Evolutionary conservation across 345 rosid genomes (phyloP).

Genomic region (Firmiana major): DNA sequence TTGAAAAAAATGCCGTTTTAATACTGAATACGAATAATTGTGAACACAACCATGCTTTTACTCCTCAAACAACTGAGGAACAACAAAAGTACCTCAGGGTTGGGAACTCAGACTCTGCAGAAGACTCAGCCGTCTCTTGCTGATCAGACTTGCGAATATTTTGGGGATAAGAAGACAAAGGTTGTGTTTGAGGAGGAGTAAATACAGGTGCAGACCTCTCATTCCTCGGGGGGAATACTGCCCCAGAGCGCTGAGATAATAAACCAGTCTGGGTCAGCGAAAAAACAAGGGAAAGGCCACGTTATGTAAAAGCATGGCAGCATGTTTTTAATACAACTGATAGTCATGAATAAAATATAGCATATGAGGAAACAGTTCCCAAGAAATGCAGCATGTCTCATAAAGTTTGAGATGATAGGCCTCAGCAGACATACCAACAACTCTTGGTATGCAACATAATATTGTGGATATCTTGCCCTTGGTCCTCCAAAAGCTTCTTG

Average conservation of each 20-base stretch:
- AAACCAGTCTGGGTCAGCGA: conserved; percentile 15
- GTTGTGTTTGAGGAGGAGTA: conserved; percentile 94
- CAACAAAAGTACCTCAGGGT: conserved; percentile 59
- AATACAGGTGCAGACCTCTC: conserved; percentile 91
- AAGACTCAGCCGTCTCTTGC: conserved; percentile 61
- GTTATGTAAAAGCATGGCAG: conserved; percentile 3
- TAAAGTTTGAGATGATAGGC: conserved; percentile 11
- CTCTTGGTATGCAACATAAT: conserved; percentile 95
- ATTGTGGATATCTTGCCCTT: conserved; percentile 98
- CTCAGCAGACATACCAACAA: conserved; percentile 64
- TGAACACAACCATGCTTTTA: neutral
- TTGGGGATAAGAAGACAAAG: conserved; percentile 75
- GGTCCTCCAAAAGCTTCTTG: conserved; percentile 99
- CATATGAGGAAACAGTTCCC: neutral
- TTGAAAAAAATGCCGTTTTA: neutral
- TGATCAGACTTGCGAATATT: conserved; percentile 63
- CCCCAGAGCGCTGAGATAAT: conserved; percentile 88
- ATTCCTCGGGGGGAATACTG: conserved; percentile 92
- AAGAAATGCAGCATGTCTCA: conserved; percentile 1
- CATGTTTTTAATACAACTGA: neutral
- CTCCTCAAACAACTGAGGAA: conserved; percentile 11
- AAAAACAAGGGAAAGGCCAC: neutral
- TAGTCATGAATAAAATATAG: neutral
- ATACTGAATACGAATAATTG: neutral
- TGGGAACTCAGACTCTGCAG: conserved; percentile 87